Base-by-base conservation (phyloP, 2,329 filamentous ascomycete species). In the Westerdykella ornata region DNA sequence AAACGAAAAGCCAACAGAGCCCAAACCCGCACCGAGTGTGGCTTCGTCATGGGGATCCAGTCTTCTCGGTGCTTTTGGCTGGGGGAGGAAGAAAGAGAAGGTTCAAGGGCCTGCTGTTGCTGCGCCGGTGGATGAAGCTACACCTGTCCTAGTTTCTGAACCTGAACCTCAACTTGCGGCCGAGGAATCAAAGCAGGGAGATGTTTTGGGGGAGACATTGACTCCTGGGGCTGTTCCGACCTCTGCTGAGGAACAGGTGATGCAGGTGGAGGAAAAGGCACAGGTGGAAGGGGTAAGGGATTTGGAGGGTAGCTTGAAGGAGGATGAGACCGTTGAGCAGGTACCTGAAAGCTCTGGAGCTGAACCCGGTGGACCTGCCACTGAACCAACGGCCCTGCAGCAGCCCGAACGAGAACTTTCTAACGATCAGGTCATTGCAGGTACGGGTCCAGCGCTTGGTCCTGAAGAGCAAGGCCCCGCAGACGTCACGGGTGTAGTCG, bases 21-120 rank as follows among this genome's bases (percentile, higher is more conserved):
- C n/a, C n/a, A n/a, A n/a, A 14, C 38, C 48, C 7, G 36, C 45
- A 7, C 35, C 48, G 3, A 9, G 9, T 14, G 11, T 13, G 8
- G 13, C 30, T 9, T 54, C 53, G 29, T 51, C 53, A 3, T 61
- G 56, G 54, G 55, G 56, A 12, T 45, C 46, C 2, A 48, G 53
- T 20, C 41, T 65, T 15, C 54, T 51, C 48, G 57, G 60, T 33
- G 56, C 57, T 1, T 49, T 63, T 37, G 58, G 61, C 2, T 63
- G 58, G 59, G 59, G 61, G 9, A 56, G 53, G 48, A 61, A 58
- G 49, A 57, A 52, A 41, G 17, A 47, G 7, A 38, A 45, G 7
- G 22, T 11, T 26, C 22, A 26, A 26, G 22, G 12, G 22, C 22
- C 22, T 7, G 22, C 12, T 26, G 22, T 26, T 7, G 22, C 22